Evolutionary conservation across 176 grass and related monocot genomes (phyloP), one percentile per base, ranked within the genome.

Genomic region (Paspalum vaginatum): DNA sequence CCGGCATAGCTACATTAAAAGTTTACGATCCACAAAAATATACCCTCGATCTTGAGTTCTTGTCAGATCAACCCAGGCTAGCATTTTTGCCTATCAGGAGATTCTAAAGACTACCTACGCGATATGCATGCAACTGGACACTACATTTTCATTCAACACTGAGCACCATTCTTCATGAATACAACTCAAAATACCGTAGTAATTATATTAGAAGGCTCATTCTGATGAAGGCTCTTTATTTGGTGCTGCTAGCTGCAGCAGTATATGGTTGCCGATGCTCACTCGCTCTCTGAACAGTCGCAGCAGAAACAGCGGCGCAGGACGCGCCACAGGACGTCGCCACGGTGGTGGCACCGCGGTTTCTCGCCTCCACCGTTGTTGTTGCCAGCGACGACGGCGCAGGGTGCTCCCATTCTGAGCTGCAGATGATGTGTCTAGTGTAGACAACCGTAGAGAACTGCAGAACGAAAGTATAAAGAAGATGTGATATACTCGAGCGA

Each of bases 251-350:
- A 32, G 80, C 5, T 42, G 18, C 27, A 37, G 27, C 67, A 7
- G 21, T 22, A 16, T 26, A 76, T 24, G 18, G 61, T 47, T 74
- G 69, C 61, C 18, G 5, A 37, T 22, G 40, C 72, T 85, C 18
- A 47, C 17, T 74, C 40, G 7, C 26, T 40, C n/a, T 41, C 41
- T 74, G 38, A 46, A 17, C 22, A n/a, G 7, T 21, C 2, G 76
- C 76, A 86, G 27, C 59, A 86, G 60, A 44, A 86, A 14, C 54
- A 26, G 17, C 50, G 1, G 60, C 76, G 15, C 77, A 80, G 22
- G 18, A 80, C 67, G 44, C 76, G 25, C 60, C 40, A 27, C 43
- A 86, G 50, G 53, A 86, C 42, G 48, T 24, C 77, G n/a, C 69
- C 50, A 71, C 50, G 77, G 41, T 7, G 26, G 41, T 11, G 51